Conservation (phyloP, 2,329 filamentous ascomycete species). For the Colletotrichum limetticola region DNA sequence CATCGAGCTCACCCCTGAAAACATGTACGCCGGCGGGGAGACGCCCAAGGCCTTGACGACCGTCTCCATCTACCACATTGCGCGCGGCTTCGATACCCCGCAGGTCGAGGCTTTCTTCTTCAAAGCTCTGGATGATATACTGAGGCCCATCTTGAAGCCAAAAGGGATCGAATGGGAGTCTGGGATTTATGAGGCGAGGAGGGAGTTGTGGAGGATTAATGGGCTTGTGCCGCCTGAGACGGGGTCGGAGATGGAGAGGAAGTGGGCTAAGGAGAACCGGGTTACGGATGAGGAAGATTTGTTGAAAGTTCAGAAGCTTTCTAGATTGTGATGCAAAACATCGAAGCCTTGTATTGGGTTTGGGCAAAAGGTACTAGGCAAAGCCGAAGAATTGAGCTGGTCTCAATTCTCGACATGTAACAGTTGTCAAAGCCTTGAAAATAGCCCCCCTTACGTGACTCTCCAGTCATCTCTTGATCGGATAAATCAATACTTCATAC, state of each 20-base stretch:
- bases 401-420: too few species aligned
- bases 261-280: neutral
- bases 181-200: slow-evolving; percentile 17
- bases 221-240: neutral
- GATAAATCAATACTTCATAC: neutral
- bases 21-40: slow-evolving; percentile 57
- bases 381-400: too few species aligned
- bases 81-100: slow-evolving; percentile 1
- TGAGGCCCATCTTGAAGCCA: slow-evolving; percentile 5
- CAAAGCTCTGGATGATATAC: neutral
- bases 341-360: too few species aligned
- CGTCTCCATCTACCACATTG: slow-evolving; percentile 17
- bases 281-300: slow-evolving; percentile 2
- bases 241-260: slow-evolving; percentile 7
- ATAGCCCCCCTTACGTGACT: too few species aligned
- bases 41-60: slow-evolving; percentile 22
- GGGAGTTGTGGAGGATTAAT: slow-evolving; percentile 20
- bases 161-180: slow-evolving; percentile 20
- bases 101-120: slow-evolving; percentile 7
- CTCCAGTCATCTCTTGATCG: too few species aligned
- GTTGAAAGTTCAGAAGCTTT: neutral
- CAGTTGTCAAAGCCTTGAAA: too few species aligned
- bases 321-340: neutral
- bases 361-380: too few species aligned
- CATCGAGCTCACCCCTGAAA: slow-evolving; percentile 37